A percentile compares a stretch with the other conserved stretches of the same genome.
These are phyloP conservation scores for Globisporangium canariense DNA, from an alignment of 352 stramenopile genomes.

Conservation along the genomic window DNA sequence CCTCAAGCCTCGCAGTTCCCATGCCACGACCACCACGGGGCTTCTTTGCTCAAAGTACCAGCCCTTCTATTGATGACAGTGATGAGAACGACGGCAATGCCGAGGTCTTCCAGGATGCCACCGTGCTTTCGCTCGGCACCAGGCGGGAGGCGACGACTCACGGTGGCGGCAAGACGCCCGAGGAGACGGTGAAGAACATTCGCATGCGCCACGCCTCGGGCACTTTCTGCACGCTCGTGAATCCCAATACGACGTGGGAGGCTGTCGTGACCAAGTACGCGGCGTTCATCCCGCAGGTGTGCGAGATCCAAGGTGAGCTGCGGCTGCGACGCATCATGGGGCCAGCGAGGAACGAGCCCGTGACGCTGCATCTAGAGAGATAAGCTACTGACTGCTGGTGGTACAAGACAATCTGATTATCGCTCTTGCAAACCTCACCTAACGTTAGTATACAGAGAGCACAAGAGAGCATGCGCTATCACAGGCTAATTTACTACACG, in stretches of 20 bases:
- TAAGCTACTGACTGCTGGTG: too few relatives aligned
- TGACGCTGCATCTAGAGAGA: slow-evolving; percentile 43
- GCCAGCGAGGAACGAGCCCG: slow-evolving; percentile 30
- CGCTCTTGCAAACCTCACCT: too few relatives aligned
- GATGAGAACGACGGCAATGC: slow-evolving; percentile 9
- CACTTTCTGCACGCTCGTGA: slow-evolving; percentile 72
- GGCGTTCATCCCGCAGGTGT: slow-evolving; percentile 35
- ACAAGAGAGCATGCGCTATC: too few relatives aligned
- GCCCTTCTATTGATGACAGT: background rate
- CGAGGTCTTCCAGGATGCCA: slow-evolving; percentile 64
- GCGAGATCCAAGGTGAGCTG: slow-evolving; percentile 47
- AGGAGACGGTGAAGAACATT: slow-evolving; percentile 85
- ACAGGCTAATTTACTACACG: background rate
- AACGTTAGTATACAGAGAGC: too few relatives aligned
- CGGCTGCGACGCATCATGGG: slow-evolving; percentile 60
- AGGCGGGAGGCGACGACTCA: slow-evolving; percentile 61
- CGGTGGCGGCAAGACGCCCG: slow-evolving; percentile 70
- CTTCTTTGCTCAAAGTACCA: slow-evolving; percentile 3
- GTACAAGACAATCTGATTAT: too few relatives aligned
- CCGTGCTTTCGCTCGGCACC: slow-evolving; percentile 48
- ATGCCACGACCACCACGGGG: slow-evolving; percentile 32
- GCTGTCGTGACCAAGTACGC: slow-evolving; percentile 39
- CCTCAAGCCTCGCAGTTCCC: slow-evolving; percentile 38
- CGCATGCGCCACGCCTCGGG: slow-evolving; percentile 80
- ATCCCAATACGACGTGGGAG: slow-evolving; percentile 44